A percentile compares a stretch with the other conserved stretches of the same genome.
Conservation (phyloP, 169 alveolate species). For the Plasmodium ovale region DNA sequence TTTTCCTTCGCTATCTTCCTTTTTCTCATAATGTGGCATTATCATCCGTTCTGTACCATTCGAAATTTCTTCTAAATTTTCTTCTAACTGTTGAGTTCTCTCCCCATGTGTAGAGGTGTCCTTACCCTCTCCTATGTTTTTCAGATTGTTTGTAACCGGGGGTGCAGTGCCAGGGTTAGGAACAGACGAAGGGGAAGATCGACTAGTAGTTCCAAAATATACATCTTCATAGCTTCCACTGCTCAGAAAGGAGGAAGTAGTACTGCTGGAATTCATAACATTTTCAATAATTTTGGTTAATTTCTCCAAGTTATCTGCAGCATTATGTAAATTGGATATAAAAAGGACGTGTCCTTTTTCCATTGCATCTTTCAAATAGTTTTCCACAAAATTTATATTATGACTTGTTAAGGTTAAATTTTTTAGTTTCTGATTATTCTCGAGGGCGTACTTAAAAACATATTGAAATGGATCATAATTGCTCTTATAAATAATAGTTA, state of each 20-base stretch:
- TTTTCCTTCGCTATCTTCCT: neutral
- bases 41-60: neutral
- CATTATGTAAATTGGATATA: constrained; percentile 69
- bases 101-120: neutral
- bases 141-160: neutral
- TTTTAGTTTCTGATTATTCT: constrained; percentile 65
- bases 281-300: constrained; percentile 53
- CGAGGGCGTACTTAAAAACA: constrained; percentile 51
- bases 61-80: neutral
- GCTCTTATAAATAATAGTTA: constrained; percentile 47
- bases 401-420: constrained; percentile 42
- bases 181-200: neutral
- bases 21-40: no score
- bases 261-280: neutral
- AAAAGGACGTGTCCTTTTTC: constrained; percentile 66
- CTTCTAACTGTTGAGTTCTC: neutral
- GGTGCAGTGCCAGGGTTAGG: no score
- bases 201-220: neutral
- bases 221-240: constrained; percentile 23
- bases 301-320: constrained; percentile 26
- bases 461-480: constrained; percentile 74
- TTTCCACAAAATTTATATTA: constrained; percentile 45
- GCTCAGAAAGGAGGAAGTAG: neutral
- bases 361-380: constrained; percentile 68
- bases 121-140: neutral